Evolutionary conservation across 306 rosid species (phyloP).

Genomic region (Citrullus mucosospermus): DNA sequence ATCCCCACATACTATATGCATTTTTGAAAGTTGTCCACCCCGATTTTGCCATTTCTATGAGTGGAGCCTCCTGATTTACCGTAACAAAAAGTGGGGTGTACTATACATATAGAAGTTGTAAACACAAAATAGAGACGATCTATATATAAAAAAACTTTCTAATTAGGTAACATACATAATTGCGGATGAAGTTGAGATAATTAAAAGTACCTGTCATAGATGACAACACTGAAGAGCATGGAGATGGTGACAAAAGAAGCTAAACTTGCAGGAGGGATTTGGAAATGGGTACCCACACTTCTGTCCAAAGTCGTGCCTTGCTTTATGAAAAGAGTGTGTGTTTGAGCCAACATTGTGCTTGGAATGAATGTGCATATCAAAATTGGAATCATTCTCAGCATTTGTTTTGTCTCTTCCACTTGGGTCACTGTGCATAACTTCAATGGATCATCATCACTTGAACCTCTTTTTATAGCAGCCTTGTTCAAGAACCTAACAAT

Average conservation of each 20-base stretch:
- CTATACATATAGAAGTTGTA: too few species aligned
- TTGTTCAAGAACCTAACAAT: conserved; percentile 21
- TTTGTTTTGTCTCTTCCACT: conserved; percentile 82
- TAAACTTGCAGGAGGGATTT: conserved; percentile 79
- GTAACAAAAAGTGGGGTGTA: too few species aligned
- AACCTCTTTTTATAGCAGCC: conserved; percentile 28
- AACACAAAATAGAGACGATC: too few species aligned
- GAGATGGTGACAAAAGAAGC: conserved; percentile 55
- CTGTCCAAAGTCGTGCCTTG: conserved; percentile 85
- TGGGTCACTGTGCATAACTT: conserved; percentile 56
- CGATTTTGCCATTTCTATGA: too few species aligned
- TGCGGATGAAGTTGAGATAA: neutral
- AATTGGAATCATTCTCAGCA: conserved; percentile 54
- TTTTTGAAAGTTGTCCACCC: too few species aligned
- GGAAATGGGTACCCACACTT: conserved; percentile 37
- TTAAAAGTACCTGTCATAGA: conserved; percentile 35
- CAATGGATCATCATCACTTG: conserved; percentile 18
- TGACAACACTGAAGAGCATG: conserved; percentile 57
- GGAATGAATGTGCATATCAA: conserved; percentile 59
- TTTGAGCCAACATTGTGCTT: conserved; percentile 72
- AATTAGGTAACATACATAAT: too few species aligned
- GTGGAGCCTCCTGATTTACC: too few species aligned
- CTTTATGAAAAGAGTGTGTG: conserved; percentile 67
- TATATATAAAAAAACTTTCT: too few species aligned
- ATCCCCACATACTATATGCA: too few species aligned